Conservation (phyloP, 2,329 filamentous ascomycete genomes). For the Arthrobotrys musiformis region DNA sequence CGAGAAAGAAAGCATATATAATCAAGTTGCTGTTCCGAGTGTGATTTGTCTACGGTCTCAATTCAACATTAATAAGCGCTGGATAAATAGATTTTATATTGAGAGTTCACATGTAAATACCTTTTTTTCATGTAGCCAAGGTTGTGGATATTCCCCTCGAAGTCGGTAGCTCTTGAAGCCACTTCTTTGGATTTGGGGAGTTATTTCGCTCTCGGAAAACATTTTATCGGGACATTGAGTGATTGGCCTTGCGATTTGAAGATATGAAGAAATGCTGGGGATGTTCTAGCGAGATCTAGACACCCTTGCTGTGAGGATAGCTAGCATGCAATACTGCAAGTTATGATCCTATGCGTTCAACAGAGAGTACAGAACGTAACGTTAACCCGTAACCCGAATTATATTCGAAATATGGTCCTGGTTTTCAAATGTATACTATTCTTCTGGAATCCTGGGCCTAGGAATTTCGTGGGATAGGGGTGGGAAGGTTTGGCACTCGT, state of each 20-base stretch:
- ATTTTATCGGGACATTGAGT: neutral
- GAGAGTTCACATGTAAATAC: constrained; percentile 1
- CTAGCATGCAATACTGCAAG: too few species aligned
- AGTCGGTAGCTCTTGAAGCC: constrained; percentile 29
- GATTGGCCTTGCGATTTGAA: neutral
- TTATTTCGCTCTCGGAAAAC: neutral
- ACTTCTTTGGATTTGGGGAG: neutral
- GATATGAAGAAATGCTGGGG: neutral
- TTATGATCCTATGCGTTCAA: too few species aligned
- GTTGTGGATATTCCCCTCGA: constrained; percentile 21
- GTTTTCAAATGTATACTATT: neutral
- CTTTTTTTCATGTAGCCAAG: constrained; percentile 13
- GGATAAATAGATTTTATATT: neutral
- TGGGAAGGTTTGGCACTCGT: too few species aligned
- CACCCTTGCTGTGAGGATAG: neutral
- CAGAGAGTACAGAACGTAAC: neutral
- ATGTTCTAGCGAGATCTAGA: neutral
- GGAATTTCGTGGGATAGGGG: neutral
- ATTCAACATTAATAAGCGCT: neutral
- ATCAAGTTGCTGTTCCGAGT: constrained; percentile 27
- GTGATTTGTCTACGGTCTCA: neutral
- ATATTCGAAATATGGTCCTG: neutral
- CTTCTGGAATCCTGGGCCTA: neutral
- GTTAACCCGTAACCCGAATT: neutral
- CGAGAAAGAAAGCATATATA: constrained; percentile 21